Percentiles rank a stretch among this genome's conserved stretches.
These are phyloP conservation scores for Mortierella sp. DNA, from an alignment of 371 early-diverging fungal genomes.

Conservation along the genomic window DNA sequence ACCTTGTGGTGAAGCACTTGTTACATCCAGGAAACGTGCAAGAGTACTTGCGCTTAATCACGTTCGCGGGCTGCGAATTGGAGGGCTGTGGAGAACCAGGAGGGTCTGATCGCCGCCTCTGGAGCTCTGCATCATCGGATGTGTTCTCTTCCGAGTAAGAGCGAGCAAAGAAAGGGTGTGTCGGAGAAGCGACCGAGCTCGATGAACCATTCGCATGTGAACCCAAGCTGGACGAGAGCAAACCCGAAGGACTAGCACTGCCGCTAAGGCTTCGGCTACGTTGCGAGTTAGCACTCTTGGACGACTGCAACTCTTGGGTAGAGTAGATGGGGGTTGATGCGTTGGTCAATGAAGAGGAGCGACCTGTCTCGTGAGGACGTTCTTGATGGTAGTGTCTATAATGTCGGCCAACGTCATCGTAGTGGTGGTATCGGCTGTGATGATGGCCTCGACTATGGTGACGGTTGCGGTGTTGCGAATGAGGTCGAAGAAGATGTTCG, in stretches of 20 bases:
- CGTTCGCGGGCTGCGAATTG: too few species aligned
- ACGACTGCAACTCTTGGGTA: constrained; percentile 19
- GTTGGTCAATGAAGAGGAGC: constrained; percentile 49
- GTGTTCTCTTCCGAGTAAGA: constrained; percentile 45
- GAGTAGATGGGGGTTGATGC: constrained; percentile 48
- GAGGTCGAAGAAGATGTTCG: too few species aligned
- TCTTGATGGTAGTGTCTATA: constrained; percentile 2
- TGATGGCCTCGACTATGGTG: neutral
- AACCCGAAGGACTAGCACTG: constrained; percentile 8
- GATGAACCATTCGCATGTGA: too few species aligned
- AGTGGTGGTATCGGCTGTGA: neutral
- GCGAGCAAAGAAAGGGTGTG: constrained; percentile 31
- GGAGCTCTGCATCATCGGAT: constrained; percentile 38
- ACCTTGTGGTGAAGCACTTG: constrained; percentile 72
- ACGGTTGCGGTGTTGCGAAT: neutral
- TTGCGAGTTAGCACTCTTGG: constrained; percentile 19
- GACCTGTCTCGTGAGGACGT: constrained; percentile 23
- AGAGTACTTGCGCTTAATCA: constrained; percentile 60
- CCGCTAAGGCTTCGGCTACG: constrained; percentile 50
- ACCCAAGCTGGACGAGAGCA: neutral
- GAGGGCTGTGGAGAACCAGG: too few species aligned
- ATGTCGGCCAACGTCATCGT: neutral
- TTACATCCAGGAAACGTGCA: constrained; percentile 63
- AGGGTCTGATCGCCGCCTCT: constrained; percentile 38
- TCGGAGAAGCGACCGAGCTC: constrained; percentile 22